phyloP scores from a whole-genome alignment of 257 asterid species.

The Gentiana straminea region DNA sequence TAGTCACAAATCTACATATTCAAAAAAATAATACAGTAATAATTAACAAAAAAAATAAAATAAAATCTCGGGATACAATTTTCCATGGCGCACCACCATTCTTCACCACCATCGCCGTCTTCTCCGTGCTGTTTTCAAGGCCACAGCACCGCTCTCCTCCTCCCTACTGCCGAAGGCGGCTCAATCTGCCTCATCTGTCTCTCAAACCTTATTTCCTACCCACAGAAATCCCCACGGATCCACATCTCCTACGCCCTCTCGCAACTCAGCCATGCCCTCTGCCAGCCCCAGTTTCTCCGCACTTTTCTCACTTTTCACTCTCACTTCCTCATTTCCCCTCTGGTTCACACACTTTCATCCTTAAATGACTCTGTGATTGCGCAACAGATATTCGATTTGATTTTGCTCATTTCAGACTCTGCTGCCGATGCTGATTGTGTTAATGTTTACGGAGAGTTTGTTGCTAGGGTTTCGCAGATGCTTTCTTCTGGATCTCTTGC shows the following conservation, averaged over 20 bases:
- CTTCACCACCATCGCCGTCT: slow-evolving; percentile 18
- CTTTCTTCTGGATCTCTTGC: slow-evolving; percentile 53
- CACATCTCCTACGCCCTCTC: slow-evolving; percentile 91
- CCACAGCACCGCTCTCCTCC: slow-evolving; percentile 58
- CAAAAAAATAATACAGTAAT: too few relatives aligned
- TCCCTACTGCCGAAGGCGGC: slow-evolving; percentile 71
- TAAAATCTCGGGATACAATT: slow-evolving; percentile 22
- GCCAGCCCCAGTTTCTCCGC: slow-evolving; percentile 57
- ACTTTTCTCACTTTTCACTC: slow-evolving; percentile 55
- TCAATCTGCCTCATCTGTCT: slow-evolving; percentile 78
- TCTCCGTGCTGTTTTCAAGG: slow-evolving; percentile 44
- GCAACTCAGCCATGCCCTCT: slow-evolving; percentile 68
- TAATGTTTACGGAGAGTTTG: slow-evolving; percentile 53
- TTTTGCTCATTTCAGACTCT: slow-evolving; percentile 39
- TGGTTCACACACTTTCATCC: slow-evolving; percentile 39
- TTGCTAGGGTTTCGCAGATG: slow-evolving; percentile 52
- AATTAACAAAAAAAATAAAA: background rate
- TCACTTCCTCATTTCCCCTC: slow-evolving; percentile 82
- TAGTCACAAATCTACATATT: background rate
- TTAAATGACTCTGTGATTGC: slow-evolving; percentile 72
- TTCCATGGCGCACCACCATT: slow-evolving; percentile 14
- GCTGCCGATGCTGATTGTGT: slow-evolving; percentile 13
- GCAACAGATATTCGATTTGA: slow-evolving; percentile 53
- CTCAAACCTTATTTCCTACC: slow-evolving; percentile 62
- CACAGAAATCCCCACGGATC: slow-evolving; percentile 55